phyloP scores from a whole-genome alignment of 192 early-diverging fungal genomes.

The Entomortierella parvispora region DNA sequence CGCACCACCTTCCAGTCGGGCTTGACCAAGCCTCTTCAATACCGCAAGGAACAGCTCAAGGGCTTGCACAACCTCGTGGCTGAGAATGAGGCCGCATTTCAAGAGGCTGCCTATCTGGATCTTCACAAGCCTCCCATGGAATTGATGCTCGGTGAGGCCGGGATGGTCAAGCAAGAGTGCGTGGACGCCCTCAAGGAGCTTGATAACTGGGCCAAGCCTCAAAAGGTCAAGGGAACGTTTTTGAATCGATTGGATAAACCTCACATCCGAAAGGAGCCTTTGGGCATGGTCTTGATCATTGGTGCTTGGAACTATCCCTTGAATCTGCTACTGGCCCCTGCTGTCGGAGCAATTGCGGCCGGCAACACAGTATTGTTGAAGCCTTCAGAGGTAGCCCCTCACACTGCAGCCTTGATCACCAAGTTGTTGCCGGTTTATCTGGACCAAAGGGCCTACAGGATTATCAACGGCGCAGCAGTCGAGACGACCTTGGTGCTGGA shows the following conservation, averaged over 20 bases:
- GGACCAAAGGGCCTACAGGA: slow-evolving; percentile 67
- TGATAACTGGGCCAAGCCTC: slow-evolving; percentile 64
- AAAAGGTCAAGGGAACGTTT: slow-evolving; percentile 51
- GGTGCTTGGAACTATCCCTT: slow-evolving; percentile 67
- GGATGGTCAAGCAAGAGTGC: slow-evolving; percentile 56
- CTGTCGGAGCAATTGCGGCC: slow-evolving; percentile 88
- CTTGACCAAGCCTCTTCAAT: slow-evolving; percentile 55
- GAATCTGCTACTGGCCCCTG: slow-evolving; percentile 74
- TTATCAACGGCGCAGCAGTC: slow-evolving; percentile 79
- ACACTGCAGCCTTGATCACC: slow-evolving; percentile 71
- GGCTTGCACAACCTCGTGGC: slow-evolving; percentile 67
- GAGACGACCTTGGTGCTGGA: slow-evolving; percentile 83
- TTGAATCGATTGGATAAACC: slow-evolving; percentile 57
- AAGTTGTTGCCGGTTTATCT: slow-evolving; percentile 80
- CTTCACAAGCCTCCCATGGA: slow-evolving; percentile 66
- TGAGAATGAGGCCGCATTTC: slow-evolving; percentile 64
- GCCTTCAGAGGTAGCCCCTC: slow-evolving; percentile 83
- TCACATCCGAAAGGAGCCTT: slow-evolving; percentile 76
- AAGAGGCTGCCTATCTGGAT: slow-evolving; percentile 67
- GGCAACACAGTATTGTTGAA: slow-evolving; percentile 88
- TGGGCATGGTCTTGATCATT: slow-evolving; percentile 52
- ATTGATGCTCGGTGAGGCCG: slow-evolving; percentile 66
- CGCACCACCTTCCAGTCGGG: slow-evolving; percentile 45
- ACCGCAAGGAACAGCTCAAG: slow-evolving; percentile 70
- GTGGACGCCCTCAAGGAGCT: slow-evolving; percentile 65